Evolutionary conservation across 2,329 filamentous ascomycete species (phyloP), one percentile per base, ranked within the genome.

Genomic region (Lecanicillium sp.): DNA sequence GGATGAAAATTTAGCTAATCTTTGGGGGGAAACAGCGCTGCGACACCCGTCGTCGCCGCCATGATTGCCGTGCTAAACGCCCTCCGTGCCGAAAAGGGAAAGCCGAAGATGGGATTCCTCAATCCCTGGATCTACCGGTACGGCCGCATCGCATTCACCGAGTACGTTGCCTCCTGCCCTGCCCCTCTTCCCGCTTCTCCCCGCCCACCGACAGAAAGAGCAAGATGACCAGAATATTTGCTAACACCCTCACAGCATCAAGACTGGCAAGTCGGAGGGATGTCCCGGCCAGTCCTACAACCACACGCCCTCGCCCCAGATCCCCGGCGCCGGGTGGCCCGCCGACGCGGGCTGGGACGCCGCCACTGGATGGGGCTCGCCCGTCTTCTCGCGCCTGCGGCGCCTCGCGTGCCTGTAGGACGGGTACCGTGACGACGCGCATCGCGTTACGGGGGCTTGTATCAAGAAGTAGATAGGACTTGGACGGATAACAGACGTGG

Each of bases 21-120:
- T 35, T 9, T n/a, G n/a, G n/a, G n/a, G n/a, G n/a, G 2, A 23
- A 12, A 19, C 40, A 73, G 70, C 48, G 82, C 83, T 1, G 75
- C 83, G 2, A 67, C 78, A 1, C 85, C 85, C 0, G 68, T 81
- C 0, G 75, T 84, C 42, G 81, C 83, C 0, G 74, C 74, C 12
- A 73, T 88, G 52, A 67, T 88, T 41, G 72, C 77, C 1, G 71
- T 86, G 30, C 62, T 88, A 43, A 87, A 87, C 58, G 78, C 82
- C 51, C 74, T 77, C 19, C 70, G 81, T 26, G 63, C 85, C 40
- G 66, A 73, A 14, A 66, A 67, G n/a, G 77, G 77, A 1, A 73
- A 73, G 58, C 60, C 72, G 6, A 58, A 67, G 0, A 63, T 84
- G 56, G 79, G 80, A 1, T 83, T 81, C 56, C 61, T 84, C 21